Base-by-base conservation (phyloP, 2,329 filamentous ascomycete species). In the Aplosporella prunicola region DNA sequence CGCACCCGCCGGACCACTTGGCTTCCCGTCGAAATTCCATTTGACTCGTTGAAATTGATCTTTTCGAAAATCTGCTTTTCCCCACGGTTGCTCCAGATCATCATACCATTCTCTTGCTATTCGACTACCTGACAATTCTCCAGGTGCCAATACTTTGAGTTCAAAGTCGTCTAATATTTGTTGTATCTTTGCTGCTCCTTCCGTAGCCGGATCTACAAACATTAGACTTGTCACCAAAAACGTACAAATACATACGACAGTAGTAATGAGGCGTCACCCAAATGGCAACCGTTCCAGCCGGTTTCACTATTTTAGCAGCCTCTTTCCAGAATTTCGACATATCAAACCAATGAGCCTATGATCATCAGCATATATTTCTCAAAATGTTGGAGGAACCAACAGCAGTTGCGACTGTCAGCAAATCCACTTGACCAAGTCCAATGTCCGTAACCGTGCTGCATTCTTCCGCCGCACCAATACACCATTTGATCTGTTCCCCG, bases 321-420 rank as follows among this genome's bases (percentile, higher is more conserved):
- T 55, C 52, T 3, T 43, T 32, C 63, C 69, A 76, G 54, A 76
- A 76, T 0, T 39, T 37, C 0, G 56, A 44, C 62, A 75, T 64
- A 45, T 76, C 62, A 53, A 77, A 75, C 73, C 73, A 77, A 50
- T 77, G 74, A 0, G 69, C 38, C 35, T 32, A 14, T 28, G 9
- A 28, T 28, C 26, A 6, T 28, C 9, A 28, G 13, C 8, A 28
- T 8, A 13, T 7, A 14, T 10, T 8, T 14, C 7, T 24, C n/a
- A 11, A 24, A 24, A 24, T 24, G 13, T 28, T 10, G 8, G 6
- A 7, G 9, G 6, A 17, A 14, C 35, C 10, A 3, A 26, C 53
- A 9, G 69, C 64, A 3, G 61, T 70, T 0, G 67, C 67, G 7
- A 64, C 63, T 0, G 62, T 67, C 43, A 74, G 57, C n/a, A 74